A percentile compares a stretch with the other conserved stretches of the same genome.
phyloP scores from a whole-genome alignment of 2,329 filamentous ascomycete species.

The Cyclaneusma minus region DNA sequence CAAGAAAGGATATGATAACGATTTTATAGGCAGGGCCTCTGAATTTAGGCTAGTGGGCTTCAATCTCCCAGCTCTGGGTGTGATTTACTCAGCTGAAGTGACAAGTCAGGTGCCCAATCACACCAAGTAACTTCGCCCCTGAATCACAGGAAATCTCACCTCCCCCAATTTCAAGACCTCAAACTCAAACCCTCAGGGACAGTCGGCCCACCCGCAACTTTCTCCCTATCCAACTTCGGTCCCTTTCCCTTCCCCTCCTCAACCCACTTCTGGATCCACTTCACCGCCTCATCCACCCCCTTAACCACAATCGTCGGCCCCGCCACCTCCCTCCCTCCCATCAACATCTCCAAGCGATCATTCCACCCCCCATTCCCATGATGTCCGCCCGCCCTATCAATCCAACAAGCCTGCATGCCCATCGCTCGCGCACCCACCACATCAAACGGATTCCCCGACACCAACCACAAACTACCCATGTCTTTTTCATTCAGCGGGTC shows the following conservation, averaged over 20 bases:
- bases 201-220: conserved; percentile 1
- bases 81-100: too few species aligned
- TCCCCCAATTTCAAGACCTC: too few species aligned
- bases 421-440: conserved; percentile 44
- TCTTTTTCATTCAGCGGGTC: conserved; percentile 20
- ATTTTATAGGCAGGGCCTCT: too few species aligned
- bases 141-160: too few species aligned
- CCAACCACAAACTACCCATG: conserved; percentile 43
- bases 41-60: too few species aligned
- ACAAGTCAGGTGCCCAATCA: too few species aligned
- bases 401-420: conserved; percentile 50
- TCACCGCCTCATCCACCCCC: conserved; percentile 41
- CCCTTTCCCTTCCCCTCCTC: conserved; percentile 9
- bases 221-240: conserved; percentile 1
- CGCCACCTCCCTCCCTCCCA: conserved; percentile 20
- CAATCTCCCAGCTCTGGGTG: too few species aligned
- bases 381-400: conserved; percentile 39
- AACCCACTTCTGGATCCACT: conserved; percentile 18
- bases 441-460: conserved; percentile 63
- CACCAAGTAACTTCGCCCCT: too few species aligned
- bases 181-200: too few species aligned
- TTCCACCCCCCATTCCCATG: conserved; percentile 36
- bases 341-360: conserved; percentile 38
- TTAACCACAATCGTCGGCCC: conserved; percentile 36
- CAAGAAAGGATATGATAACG: too few species aligned